Evolutionary conservation across 371 early-diverging fungal genomes (phyloP).

Genomic region (Dinochytrium kinnereticum): DNA sequence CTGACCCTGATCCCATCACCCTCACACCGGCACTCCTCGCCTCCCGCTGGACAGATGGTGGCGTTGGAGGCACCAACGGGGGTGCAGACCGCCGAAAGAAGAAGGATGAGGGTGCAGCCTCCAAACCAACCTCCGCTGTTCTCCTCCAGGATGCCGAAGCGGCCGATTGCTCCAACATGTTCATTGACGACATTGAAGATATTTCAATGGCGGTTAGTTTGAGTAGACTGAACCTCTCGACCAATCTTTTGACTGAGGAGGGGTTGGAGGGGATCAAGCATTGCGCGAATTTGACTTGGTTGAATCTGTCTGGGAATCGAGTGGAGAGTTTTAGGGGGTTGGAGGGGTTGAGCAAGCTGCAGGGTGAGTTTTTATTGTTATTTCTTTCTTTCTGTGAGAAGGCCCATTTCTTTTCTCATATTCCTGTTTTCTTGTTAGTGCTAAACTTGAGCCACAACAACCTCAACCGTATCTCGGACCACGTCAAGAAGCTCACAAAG

Average conservation of each 20-base stretch:
- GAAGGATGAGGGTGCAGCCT: neutral
- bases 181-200: constrained; percentile 69
- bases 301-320: constrained; percentile 71
- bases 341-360: constrained; percentile 62
- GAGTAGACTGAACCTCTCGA: constrained; percentile 72
- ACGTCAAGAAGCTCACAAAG: constrained; percentile 60
- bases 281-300: constrained; percentile 61
- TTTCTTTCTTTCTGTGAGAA: neutral
- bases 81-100: neutral
- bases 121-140: constrained; percentile 31
- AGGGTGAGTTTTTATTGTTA: constrained; percentile 53
- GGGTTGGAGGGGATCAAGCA: constrained; percentile 64
- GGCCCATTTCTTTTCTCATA: no score
- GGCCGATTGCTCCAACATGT: constrained; percentile 56
- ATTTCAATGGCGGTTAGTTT: constrained; percentile 68
- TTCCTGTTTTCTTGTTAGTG: constrained; percentile 7
- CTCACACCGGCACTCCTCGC: constrained; percentile 10
- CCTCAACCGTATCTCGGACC: constrained; percentile 64
- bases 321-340: constrained; percentile 67
- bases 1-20: neutral
- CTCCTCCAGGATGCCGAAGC: constrained; percentile 31
- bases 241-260: constrained; percentile 61
- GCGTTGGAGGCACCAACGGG: constrained; percentile 15
- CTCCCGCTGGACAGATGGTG: neutral
- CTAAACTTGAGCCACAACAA: constrained; percentile 78